These are phyloP conservation scores for Paragyromitra xinjiangensis DNA, from an alignment of 495 filamentous ascomycete genomes.

Conservation along the genomic window DNA sequence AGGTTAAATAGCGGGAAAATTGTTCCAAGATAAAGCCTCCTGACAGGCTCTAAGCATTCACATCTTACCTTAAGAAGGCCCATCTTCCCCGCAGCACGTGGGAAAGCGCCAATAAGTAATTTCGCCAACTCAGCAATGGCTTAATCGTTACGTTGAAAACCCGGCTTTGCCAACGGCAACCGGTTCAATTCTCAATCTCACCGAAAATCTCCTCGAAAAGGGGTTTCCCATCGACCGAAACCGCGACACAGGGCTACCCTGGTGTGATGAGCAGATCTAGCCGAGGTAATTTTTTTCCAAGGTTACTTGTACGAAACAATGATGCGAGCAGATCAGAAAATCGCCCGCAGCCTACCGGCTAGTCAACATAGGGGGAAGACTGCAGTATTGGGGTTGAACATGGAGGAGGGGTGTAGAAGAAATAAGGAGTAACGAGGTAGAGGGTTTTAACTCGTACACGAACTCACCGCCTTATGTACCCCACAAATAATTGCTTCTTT, in stretches of 20 bases:
- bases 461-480: constrained; percentile 16
- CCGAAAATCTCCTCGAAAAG: constrained; percentile 30
- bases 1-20: background rate
- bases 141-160: constrained; percentile 40
- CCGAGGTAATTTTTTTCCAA: constrained; percentile 9
- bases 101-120: constrained; percentile 29
- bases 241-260: constrained; percentile 13
- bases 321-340: constrained; percentile 7
- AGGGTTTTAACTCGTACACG: background rate
- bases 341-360: background rate
- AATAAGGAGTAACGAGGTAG: background rate
- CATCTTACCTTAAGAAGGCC: constrained; percentile 13
- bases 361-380: background rate
- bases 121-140: constrained; percentile 33
- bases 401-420: background rate
- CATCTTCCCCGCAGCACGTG: constrained; percentile 29
- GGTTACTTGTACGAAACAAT: background rate
- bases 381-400: constrained; percentile 6
- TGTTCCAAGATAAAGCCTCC: background rate
- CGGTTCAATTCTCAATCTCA: constrained; percentile 30
- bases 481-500: constrained; percentile 27
- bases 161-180: constrained; percentile 38
- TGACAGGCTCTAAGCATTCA: background rate
- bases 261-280: constrained; percentile 37
- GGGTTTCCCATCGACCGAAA: constrained; percentile 5